Evolutionary conservation across 2,329 filamentous ascomycete species (phyloP).

Genomic region (Apiospora kogelbergensis): DNA sequence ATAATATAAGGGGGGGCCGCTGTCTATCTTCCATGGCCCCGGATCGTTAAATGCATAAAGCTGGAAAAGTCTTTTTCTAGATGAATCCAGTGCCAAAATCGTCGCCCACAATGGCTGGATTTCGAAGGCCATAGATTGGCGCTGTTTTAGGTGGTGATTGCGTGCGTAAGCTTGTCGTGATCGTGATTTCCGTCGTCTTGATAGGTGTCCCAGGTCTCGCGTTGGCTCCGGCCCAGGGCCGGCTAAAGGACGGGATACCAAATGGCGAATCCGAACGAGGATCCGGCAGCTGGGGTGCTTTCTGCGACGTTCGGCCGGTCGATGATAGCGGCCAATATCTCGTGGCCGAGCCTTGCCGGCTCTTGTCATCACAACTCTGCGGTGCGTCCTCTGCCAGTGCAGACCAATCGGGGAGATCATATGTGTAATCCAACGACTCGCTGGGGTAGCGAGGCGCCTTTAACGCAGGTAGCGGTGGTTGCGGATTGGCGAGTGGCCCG

Average conservation of each 20-base stretch:
- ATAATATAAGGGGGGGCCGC: background rate
- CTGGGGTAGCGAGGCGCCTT: background rate
- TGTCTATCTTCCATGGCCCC: background rate
- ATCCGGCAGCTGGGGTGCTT: background rate
- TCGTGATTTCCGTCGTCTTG: constrained; percentile 12
- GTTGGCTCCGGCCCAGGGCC: constrained; percentile 13
- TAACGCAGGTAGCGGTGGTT: background rate
- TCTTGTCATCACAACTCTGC: background rate
- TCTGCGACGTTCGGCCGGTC: background rate
- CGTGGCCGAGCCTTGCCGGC: background rate
- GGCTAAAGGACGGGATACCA: constrained; percentile 15
- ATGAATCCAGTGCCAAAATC: constrained; percentile 6
- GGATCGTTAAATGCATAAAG: background rate
- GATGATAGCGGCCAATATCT: background rate
- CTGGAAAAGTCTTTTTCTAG: background rate
- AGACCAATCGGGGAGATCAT: constrained; percentile 8
- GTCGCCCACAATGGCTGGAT: constrained; percentile 9
- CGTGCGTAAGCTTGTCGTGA: constrained; percentile 3
- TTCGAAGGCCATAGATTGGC: constrained; percentile 1
- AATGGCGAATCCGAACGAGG: constrained; percentile 11
- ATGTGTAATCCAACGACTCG: background rate
- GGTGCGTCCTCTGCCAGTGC: background rate
- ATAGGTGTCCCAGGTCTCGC: constrained; percentile 14
- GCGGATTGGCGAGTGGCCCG: constrained; percentile 8
- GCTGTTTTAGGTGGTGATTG: background rate